phyloP scores from a whole-genome alignment of 805 yeast genomes.

The Jamesozyma spencerorum region DNA sequence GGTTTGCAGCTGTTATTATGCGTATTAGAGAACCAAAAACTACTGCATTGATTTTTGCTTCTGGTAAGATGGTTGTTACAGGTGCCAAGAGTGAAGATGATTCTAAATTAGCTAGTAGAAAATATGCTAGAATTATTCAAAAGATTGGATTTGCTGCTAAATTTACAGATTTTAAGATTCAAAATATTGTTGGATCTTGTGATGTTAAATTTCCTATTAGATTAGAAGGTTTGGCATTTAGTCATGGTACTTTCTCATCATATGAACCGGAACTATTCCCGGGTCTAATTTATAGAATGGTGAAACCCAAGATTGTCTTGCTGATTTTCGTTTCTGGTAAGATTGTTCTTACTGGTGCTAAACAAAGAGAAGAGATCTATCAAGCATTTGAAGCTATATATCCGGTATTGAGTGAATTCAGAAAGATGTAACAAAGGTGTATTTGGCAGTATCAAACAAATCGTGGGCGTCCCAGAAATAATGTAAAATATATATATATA shows the following conservation, averaged over 20 bases:
- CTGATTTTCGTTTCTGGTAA: conserved; percentile 95
- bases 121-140: conserved; percentile 95
- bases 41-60: conserved; percentile 93
- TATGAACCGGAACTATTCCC: conserved; percentile 98
- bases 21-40: conserved; percentile 98
- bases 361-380: conserved; percentile 96
- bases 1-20: conserved; percentile 99
- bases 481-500: too few species aligned
- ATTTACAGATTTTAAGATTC: conserved; percentile 95
- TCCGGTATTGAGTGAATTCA: conserved; percentile 95
- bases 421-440: conserved; percentile 45
- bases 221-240: conserved; percentile 92
- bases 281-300: conserved; percentile 98
- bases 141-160: conserved; percentile 96
- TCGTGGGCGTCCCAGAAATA: too few species aligned
- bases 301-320: conserved; percentile 92
- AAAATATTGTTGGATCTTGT: conserved; percentile 96
- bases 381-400: conserved; percentile 97
- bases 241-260: conserved; percentile 97
- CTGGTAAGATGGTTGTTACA: conserved; percentile 98
- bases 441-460: too few species aligned
- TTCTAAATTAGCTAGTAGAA: conserved; percentile 94
- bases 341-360: conserved; percentile 96
- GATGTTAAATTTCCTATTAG: conserved; percentile 97
- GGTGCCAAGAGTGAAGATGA: conserved; percentile 99